Conservation (phyloP, 2,329 filamentous ascomycete genomes). For the Diaporthe capsici region DNA sequence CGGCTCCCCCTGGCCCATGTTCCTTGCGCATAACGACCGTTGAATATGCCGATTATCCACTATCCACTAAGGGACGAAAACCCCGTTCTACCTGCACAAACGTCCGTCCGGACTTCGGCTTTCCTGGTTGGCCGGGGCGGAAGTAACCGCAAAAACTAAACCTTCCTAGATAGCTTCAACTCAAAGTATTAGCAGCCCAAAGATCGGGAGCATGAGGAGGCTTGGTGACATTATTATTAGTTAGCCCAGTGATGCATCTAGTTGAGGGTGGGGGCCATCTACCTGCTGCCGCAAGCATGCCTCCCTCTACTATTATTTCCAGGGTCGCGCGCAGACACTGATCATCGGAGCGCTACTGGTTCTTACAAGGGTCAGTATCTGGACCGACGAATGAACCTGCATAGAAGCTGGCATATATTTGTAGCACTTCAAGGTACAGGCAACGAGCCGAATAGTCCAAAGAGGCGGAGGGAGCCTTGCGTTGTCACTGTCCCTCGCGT, state of each 20-base stretch:
- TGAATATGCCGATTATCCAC: conserved; percentile 8
- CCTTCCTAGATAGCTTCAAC: background rate
- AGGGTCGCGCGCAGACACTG: background rate
- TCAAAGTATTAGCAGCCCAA: background rate
- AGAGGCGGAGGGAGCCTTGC: too few relatives aligned
- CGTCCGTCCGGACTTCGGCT: background rate
- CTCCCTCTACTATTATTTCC: background rate
- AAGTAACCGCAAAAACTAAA: conserved; percentile 28
- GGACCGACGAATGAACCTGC: background rate
- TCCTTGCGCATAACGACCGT: conserved; percentile 8
- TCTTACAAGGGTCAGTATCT: background rate
- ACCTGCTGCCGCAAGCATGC: background rate
- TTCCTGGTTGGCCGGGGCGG: conserved; percentile 18
- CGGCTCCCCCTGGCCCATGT: conserved; percentile 3
- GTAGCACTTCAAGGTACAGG: background rate
- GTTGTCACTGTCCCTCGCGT: background rate
- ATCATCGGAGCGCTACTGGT: background rate
- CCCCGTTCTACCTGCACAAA: background rate
- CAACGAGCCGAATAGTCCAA: background rate
- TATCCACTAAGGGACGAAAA: background rate
- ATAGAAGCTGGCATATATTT: background rate
- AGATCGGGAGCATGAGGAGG: background rate
- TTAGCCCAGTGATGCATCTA: background rate
- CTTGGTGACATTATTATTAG: conserved; percentile 6
- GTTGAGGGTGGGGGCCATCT: background rate